Base-by-base conservation (phyloP, 169 alveolate genomes). In the Plasmodium chabaudi region DNA sequence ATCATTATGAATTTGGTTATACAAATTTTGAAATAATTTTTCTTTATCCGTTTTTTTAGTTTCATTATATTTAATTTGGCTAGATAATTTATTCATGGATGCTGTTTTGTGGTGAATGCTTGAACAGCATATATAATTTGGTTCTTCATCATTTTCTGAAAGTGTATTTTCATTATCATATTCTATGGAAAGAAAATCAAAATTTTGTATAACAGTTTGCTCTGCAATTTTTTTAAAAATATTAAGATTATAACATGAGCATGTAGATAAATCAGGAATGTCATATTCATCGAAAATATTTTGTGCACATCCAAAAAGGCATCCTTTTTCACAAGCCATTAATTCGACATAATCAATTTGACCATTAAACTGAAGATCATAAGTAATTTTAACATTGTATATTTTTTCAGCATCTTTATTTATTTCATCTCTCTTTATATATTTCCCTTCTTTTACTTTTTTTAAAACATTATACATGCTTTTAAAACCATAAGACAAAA, bases 241-340 rank as follows among this genome's bases (percentile, higher is more conserved):
- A 49, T 57, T 49, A 44, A 55, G 39, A 68, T 77, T 77, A 56
- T 77, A 51, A 25, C 88, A 77, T 49, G 57, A 56, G 51, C 88
- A 77, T 12, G 27, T n/a, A 15, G 77, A 51, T 13, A 67, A 69
- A 19, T 56, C 65, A 10, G 63, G 69, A 68, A 64, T 57, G 7
- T 4, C 7, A 44, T 15, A 44, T 49, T 77, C 77, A 5, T 56
- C 21, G 15, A 77, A 77, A 77, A 77, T 77, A 19, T 77, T 77
- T 47, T 77, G 88, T 27, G 88, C 88, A 68, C 88, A 77, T 21
- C 88, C 88, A 42, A 77, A 77, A 55, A 77, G 88, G 19, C 88
- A 77, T 0, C 88, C 88, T 15, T 77, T 77, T 47, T 77, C 88
- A 46, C 88, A 77, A 2, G 88, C 88, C 88, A 77, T 77, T 44